A percentile compares a stretch with the other conserved stretches of the same genome.
Conservation (phyloP, 2,329 filamentous ascomycete genomes). For the Ciborinia camelliae region DNA sequence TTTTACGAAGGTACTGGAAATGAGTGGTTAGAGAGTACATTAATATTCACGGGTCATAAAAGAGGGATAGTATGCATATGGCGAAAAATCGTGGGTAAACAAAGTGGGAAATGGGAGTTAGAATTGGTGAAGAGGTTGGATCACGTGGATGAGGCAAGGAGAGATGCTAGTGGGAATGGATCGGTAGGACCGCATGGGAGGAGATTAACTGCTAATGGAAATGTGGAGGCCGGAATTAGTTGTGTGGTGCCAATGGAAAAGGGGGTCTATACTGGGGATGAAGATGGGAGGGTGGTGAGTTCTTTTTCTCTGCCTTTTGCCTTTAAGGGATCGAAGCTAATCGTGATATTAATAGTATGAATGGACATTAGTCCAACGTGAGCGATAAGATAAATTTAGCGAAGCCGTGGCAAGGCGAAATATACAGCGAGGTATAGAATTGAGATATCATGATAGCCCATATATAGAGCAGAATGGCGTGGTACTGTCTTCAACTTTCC, state of each 20-base stretch:
- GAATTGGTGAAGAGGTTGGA: conserved; percentile 79
- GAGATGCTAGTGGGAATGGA: conserved; percentile 42
- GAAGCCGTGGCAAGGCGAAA: background rate
- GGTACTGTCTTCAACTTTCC: background rate
- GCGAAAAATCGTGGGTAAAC: conserved; percentile 50
- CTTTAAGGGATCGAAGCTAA: background rate
- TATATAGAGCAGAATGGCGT: background rate
- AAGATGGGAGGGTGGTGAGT: conserved; percentile 82
- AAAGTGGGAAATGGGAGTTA: conserved; percentile 64
- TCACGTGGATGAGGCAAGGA: conserved; percentile 67
- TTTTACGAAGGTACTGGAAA: conserved; percentile 93
- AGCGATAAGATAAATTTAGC: conserved; percentile 32
- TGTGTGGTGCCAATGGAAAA: conserved; percentile 81
- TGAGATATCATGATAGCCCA: conserved; percentile 4
- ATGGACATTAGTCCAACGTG: conserved; percentile 50
- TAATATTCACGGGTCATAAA: conserved; percentile 86
- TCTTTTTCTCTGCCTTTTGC: background rate
- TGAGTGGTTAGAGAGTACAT: conserved; percentile 83
- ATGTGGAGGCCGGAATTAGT: conserved; percentile 69
- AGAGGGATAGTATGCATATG: conserved; percentile 80
- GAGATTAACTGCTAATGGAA: conserved; percentile 32
- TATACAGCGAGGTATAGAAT: background rate
- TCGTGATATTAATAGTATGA: conserved; percentile 30
- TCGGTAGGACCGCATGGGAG: conserved; percentile 28
- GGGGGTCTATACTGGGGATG: conserved; percentile 89